Conservation (phyloP, 192 early-diverging fungal genomes). For the Coemansia sp. region DNA sequence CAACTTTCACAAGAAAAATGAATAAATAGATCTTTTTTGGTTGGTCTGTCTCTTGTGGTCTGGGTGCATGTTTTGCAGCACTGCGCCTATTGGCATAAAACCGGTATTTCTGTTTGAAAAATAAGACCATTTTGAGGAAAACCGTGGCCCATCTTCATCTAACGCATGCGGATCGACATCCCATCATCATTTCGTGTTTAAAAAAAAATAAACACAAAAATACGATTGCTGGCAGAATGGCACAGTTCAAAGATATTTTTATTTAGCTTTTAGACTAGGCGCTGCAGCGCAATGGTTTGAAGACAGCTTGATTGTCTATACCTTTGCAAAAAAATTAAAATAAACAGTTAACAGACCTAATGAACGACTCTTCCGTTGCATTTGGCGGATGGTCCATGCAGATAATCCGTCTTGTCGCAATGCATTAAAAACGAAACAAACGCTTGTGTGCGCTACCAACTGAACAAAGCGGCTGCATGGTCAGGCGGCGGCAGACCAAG, state of each 20-base stretch:
- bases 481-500: constrained; percentile 45
- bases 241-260: too few relatives aligned
- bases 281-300: too few relatives aligned
- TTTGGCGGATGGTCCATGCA: background rate
- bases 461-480: constrained; percentile 45
- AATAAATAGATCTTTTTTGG: background rate
- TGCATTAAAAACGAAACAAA: too few relatives aligned
- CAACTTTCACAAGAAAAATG: background rate
- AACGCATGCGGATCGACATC: background rate
- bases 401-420: too few relatives aligned
- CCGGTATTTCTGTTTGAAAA: background rate
- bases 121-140: background rate
- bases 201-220: background rate
- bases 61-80: background rate
- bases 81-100: background rate
- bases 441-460: constrained; percentile 23
- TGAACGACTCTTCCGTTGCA: too few relatives aligned
- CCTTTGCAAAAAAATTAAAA: too few relatives aligned
- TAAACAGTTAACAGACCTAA: too few relatives aligned
- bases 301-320: too few relatives aligned
- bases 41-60: background rate
- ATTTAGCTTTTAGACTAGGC: too few relatives aligned
- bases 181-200: background rate
- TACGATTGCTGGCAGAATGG: too few relatives aligned
- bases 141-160: background rate